These are phyloP conservation scores for Piper betle DNA, from an alignment of 164 flowering plant species.

Conservation along the genomic window DNA sequence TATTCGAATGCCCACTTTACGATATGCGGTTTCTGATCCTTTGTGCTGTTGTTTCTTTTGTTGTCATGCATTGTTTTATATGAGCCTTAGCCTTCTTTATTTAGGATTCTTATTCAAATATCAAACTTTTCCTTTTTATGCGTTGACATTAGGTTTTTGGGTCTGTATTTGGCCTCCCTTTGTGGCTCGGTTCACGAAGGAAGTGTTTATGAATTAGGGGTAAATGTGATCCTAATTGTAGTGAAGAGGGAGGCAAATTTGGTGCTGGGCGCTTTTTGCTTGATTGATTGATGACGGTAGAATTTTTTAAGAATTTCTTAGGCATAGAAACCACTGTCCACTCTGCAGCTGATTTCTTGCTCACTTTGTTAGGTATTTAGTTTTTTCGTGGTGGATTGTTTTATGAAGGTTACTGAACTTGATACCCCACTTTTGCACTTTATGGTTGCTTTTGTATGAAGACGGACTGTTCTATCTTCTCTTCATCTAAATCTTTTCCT, in stretches of 20 bases:
- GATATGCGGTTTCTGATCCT: slow-evolving; percentile 13
- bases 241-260: not conserved
- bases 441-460: no score
- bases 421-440: no score
- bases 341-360: no score
- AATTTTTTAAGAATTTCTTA: no score
- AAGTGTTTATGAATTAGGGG: not conserved
- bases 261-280: no score
- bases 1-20: slow-evolving; percentile 48
- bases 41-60: slow-evolving; percentile 11
- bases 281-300: no score
- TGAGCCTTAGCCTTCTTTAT: not conserved
- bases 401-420: no score
- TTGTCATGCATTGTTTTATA: slow-evolving; percentile 6
- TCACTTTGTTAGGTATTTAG: no score
- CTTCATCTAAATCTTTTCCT: not conserved
- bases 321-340: no score
- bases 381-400: no score
- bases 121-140: slow-evolving; percentile 7
- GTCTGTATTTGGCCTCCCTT: not conserved
- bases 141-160: not conserved
- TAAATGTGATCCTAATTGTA: not conserved
- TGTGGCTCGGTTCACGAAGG: not conserved
- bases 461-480: no score
- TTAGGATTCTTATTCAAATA: slow-evolving; percentile 10